Conservation (phyloP, 306 rosid genomes). For the Arachis hypogaea region DNA sequence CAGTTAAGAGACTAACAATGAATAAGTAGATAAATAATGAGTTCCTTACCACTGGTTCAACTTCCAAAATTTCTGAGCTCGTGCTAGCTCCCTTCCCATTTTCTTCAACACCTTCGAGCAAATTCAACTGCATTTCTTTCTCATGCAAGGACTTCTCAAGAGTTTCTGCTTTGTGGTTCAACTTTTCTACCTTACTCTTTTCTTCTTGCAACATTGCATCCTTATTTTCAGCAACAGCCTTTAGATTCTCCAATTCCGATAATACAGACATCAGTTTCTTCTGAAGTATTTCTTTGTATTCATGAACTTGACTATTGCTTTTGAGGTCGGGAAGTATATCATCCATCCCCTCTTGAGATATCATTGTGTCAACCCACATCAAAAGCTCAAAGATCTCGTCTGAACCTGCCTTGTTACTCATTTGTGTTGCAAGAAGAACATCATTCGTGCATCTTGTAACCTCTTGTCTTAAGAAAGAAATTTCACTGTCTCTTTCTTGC, state of each 20-base stretch:
- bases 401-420: constrained; percentile 58
- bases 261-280: constrained; percentile 62
- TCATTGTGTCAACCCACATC: constrained; percentile 67
- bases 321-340: constrained; percentile 52
- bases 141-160: constrained; percentile 72
- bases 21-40: constrained; percentile 22
- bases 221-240: constrained; percentile 62
- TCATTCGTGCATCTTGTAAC: constrained; percentile 93
- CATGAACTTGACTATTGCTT: constrained; percentile 51
- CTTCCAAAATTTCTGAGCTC: constrained; percentile 78
- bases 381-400: constrained; percentile 71
- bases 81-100: constrained; percentile 52
- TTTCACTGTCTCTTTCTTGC: constrained; percentile 92
- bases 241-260: constrained; percentile 68
- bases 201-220: constrained; percentile 73
- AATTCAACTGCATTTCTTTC: constrained; percentile 71
- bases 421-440: constrained; percentile 85
- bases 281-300: constrained; percentile 70
- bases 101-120: constrained; percentile 78
- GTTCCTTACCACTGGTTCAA: constrained; percentile 83
- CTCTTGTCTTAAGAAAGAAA: constrained; percentile 97
- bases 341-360: constrained; percentile 58
- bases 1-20: neutral
- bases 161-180: constrained; percentile 60
- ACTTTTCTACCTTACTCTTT: constrained; percentile 72